Base-by-base conservation (phyloP, 2,329 filamentous ascomycete genomes). In the Simplicillium aogashimaense region DNA sequence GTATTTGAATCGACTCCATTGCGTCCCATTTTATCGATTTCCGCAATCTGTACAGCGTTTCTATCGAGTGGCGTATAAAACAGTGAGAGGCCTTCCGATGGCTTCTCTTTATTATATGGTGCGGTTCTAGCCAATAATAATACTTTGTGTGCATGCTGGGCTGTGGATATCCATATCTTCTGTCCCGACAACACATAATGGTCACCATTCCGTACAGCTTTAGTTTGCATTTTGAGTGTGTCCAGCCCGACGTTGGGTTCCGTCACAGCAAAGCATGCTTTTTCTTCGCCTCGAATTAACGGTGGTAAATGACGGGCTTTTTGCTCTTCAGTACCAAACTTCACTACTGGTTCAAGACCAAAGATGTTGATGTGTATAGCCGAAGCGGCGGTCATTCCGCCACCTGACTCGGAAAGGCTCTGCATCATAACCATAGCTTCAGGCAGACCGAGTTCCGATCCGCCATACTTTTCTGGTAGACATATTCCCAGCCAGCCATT, bases 381-480 rank as follows among this genome's bases (percentile, higher is more conserved):
- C 50, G 79, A 73, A 1, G 77, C 74, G 1, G 76, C 76, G 0
- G 83, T 83, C 67, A 92, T 86, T 3, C 86, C 85, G 4, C 85
- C 86, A 0, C 86, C 86, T 2, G 76, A 80, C 61, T 88, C 81
- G 1, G 81, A 67, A 43, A 88, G 85, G 2, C 84, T 85, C 51
- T 92, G 86, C 67, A 92, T 73, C 83, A 92, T 89, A 73, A 89
- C 83, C 0, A 81, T 85, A 1, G 86, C 86, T 55, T 92, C 86
- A 1, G 81, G 81, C 29, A 92, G 87, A 7, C 78, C 85, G 8
- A 94, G 61, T 0, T 82, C 83, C 2, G 83, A 73, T 1, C 86
- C 86, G 3, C 86, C 86, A 0, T 86, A 70, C 0, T 74, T 67
- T 53, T 88, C 82, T 0, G 85, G 84, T 3, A 92, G 63, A 0